These are phyloP conservation scores for Nicotiana tomentosiformis DNA, from an alignment of 257 asterid species.

Conservation along the genomic window DNA sequence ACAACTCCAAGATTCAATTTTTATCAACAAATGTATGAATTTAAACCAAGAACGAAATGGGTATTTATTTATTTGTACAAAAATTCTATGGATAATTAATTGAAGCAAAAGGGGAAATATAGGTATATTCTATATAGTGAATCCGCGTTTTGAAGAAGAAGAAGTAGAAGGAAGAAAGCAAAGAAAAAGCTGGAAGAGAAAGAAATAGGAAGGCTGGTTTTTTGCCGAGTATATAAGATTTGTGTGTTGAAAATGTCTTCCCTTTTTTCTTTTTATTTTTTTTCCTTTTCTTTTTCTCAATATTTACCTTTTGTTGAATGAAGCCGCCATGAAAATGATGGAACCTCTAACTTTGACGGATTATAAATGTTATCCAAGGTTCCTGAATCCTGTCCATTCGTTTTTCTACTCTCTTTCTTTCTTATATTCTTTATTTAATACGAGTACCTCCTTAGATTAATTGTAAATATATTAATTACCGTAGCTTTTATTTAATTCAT, in stretches of 20 bases:
- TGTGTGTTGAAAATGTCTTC: conserved; percentile 18
- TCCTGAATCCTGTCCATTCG: conserved; percentile 40
- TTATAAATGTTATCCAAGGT: conserved; percentile 7
- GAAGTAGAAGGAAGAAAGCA: conserved; percentile 9
- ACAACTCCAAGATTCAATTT: background rate
- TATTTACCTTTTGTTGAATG: conserved; percentile 11
- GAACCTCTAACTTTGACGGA: conserved; percentile 14
- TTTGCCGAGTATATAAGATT: background rate
- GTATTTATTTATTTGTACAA: background rate
- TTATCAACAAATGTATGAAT: background rate
- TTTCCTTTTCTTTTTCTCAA: background rate
- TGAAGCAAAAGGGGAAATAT: background rate
- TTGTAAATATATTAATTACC: background rate
- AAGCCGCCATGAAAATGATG: conserved; percentile 49
- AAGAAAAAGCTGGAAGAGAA: conserved; percentile 8
- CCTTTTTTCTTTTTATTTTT: background rate
- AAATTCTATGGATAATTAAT: background rate
- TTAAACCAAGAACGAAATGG: background rate
- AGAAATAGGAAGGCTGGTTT: conserved; percentile 6
- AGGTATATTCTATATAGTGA: conserved; percentile 16
- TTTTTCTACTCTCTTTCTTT: conserved; percentile 4
- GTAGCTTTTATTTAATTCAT: background rate
- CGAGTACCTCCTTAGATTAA: background rate
- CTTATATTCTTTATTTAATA: background rate
- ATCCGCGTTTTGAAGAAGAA: conserved; percentile 49